Conservation (phyloP, 257 asterid species). For the Ajuga chamaepitys region DNA sequence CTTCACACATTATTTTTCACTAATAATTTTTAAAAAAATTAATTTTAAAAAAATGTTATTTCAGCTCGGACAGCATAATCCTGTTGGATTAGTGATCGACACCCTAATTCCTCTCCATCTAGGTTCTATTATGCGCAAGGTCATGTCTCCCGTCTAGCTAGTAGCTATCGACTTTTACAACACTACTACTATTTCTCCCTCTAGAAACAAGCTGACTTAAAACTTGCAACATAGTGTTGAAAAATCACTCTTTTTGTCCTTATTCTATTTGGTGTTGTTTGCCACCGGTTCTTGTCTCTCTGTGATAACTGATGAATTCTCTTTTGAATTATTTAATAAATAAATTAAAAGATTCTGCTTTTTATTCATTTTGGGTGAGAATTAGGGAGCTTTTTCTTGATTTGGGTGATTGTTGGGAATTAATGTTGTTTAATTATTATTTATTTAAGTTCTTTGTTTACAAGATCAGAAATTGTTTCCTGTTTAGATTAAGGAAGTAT, state of each 20-base stretch:
- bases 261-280: conserved; percentile 16
- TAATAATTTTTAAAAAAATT: too few relatives aligned
- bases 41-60: too few relatives aligned
- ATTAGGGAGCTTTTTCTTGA: neutral
- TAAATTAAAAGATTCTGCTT: neutral
- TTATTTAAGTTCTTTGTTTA: neutral
- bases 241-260: conserved; percentile 20
- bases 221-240: conserved; percentile 7
- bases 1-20: too few relatives aligned
- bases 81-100: too few relatives aligned
- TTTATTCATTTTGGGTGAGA: neutral
- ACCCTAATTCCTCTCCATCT: too few relatives aligned
- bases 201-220: conserved; percentile 8
- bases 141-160: too few relatives aligned
- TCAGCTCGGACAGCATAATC: too few relatives aligned
- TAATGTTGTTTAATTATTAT: neutral
- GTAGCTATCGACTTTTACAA: too few relatives aligned
- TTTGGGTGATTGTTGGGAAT: neutral
- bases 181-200: neutral
- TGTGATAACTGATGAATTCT: too few relatives aligned
- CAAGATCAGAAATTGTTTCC: neutral
- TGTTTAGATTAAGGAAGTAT: neutral
- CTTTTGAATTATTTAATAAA: neutral
- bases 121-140: too few relatives aligned
- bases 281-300: conserved; percentile 9